Base-by-base conservation (phyloP, 1,139 yeast genomes). In the Yamadazyma membranifaciens region DNA sequence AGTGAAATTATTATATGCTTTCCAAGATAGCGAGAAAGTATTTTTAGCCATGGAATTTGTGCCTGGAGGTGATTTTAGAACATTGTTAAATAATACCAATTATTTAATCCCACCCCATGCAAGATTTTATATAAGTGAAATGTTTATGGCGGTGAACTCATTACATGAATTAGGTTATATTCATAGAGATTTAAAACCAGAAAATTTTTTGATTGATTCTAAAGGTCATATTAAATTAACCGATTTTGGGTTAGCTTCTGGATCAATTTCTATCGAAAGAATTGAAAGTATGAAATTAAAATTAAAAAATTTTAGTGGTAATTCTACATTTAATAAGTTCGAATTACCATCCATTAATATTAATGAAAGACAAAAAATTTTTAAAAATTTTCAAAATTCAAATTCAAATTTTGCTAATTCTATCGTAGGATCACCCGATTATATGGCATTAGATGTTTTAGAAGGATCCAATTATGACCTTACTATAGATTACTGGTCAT, bases 11-110 rank as follows among this genome's bases (percentile, higher is more conserved):
- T 73, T 89, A 45, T 94, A 94, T 60, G 96, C 98, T 3, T 94
- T 94, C 67, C 99, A 94, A 61, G 98, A 92, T 62, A 68, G 83
- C 0, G 92, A 86, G 46, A 87, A 87, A 60, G 87, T 94, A 31
- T 94, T 87, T 54, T 73, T 94, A 55, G 98, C 98, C 2, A 94
- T 94, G 99, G 98, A 94, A 61, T 94, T 87, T 63, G 98, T 94
- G 9, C 97, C 98, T 4, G 99, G 99, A 45, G 99, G 99, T 38
- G 99, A 94, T 61, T 94, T 88, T 68, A 82, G 99, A 59, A 94
- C 98, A 1, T 69, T 94, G 49, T 77, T 94, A 50, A 91, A 89
- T 63, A 92, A 91, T 59, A 91, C 98, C 5, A 96, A 96, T 28
- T 87, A 87, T 44, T 70, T 94, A 52, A 87, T 87, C 45, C 96